Base-by-base conservation (phyloP, 176 grass and related monocot genomes). In the Dactylis glomerata region DNA sequence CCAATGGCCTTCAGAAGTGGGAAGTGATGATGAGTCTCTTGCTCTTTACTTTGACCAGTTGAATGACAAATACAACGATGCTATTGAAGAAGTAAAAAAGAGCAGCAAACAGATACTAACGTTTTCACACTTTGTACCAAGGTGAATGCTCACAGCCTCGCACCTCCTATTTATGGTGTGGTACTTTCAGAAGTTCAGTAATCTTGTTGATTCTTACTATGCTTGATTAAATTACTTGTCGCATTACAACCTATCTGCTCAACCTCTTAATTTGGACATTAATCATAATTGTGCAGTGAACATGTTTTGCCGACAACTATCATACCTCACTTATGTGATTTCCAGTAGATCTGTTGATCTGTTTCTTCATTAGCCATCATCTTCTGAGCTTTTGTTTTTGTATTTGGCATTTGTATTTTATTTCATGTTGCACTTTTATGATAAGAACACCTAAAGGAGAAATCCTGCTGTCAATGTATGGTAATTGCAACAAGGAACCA, bases 101-200 rank as follows among this genome's bases (percentile, higher is more conserved):
- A 86, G 13, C 66, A 93, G 91, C 79, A 93, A 73, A 81, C 82
- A 93, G 12, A 88, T 95, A 81, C 74, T 98, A 78, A 98, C 93
- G 58, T 95, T 98, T 91, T 98, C 96, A 83, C 96, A 98, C 78
- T 98, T 98, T 40, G 84, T 98, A 76, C 96, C 96, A 69, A 98
- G 96, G 96, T 94, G 46, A 85, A 27, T 86, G 75, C 22, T 75
- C 52, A 22, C 26, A 63, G 59, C 14, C 6, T 64, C 14, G 15
- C 32, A 20, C 54, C 42, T 82, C n/a, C 63, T 79, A 77, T 32
- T 42, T 86, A 66, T 27, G 34, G 6, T 20, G 14, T 59, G 58
- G 36, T 13, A 51, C 10, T 69, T 49, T 15, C 36, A 24, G 20
- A 78, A 66, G 12, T 46, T 8, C 12, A 52, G 67, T 46, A 73